Evolutionary conservation across 2,329 filamentous ascomycete genomes (phyloP).

Genomic region (Aspergillus costaricaensis): DNA sequence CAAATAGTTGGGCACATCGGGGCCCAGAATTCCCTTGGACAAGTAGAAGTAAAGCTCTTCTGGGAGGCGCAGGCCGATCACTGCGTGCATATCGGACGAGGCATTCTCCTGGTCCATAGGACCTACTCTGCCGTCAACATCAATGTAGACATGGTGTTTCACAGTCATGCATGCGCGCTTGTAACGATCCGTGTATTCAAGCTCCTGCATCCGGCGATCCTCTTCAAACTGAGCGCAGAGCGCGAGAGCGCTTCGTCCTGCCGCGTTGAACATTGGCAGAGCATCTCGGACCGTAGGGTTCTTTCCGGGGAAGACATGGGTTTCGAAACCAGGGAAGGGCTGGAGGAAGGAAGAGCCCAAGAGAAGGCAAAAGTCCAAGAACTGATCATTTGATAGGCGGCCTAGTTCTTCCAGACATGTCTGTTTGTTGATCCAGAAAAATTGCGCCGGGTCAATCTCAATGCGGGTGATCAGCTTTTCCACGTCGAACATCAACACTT

Average conservation of each 20-base stretch:
- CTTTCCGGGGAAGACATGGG: constrained; percentile 58
- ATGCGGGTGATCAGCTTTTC: constrained; percentile 67
- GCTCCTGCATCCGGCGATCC: constrained; percentile 68
- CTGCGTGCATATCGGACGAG: constrained; percentile 82
- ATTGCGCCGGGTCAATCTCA: constrained; percentile 61
- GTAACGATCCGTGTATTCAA: constrained; percentile 82
- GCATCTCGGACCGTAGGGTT: constrained; percentile 69
- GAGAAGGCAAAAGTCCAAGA: constrained; percentile 81
- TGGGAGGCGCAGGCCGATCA: constrained; percentile 85
- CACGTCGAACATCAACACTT: constrained; percentile 82
- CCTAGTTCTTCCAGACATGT: constrained; percentile 69
- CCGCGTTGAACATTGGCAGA: constrained; percentile 70
- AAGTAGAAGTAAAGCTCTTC: constrained; percentile 90
- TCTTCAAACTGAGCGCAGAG: constrained; percentile 80
- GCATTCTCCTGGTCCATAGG: constrained; percentile 72
- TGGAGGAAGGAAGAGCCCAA: constrained; percentile 78
- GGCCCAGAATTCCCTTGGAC: constrained; percentile 76
- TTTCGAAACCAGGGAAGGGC: constrained; percentile 75
- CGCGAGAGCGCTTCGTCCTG: constrained; percentile 68
- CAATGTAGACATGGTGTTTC: constrained; percentile 83
- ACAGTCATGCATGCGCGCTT: constrained; percentile 82
- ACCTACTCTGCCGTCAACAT: constrained; percentile 72
- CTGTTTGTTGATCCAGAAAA: constrained; percentile 66
- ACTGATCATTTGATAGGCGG: constrained; percentile 67
- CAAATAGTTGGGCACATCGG: constrained; percentile 78